These are phyloP conservation scores for Leccinum proliferum DNA, from an alignment of 1,284 basidiomycete genomes.

Conservation along the genomic window DNA sequence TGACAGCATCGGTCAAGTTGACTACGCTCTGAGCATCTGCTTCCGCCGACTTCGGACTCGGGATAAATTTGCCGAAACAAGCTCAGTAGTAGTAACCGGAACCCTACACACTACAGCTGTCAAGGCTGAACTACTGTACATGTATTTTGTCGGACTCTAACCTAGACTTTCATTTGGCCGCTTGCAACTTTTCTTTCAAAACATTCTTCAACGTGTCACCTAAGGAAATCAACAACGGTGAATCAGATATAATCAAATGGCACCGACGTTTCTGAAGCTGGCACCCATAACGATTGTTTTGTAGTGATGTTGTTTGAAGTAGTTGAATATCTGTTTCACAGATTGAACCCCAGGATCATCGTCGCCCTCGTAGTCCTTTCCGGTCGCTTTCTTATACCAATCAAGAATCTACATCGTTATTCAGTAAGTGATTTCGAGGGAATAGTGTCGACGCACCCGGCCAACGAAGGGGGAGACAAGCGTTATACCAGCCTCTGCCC, in stretches of 20 bases:
- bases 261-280: slow-evolving; percentile 89
- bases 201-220: slow-evolving; percentile 86
- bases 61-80: not conserved
- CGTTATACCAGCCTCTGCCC: slow-evolving; percentile 95
- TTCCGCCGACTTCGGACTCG: not conserved
- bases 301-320: slow-evolving; percentile 98
- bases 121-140: not conserved
- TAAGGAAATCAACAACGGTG: not conserved
- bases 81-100: not conserved
- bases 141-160: not conserved
- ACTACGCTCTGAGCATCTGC: not conserved
- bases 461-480: slow-evolving; percentile 99
- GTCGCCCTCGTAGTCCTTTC: slow-evolving; percentile 79
- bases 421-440: slow-evolving; percentile 1
- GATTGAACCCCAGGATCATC: slow-evolving; percentile 95
- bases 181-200: slow-evolving; percentile 72
- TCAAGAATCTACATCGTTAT: slow-evolving; percentile 68
- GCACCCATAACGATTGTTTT: slow-evolving; percentile 99
- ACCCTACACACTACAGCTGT: too few species aligned
- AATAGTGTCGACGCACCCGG: slow-evolving; percentile 53
- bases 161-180: slow-evolving; percentile 4
- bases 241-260: slow-evolving; percentile 1
- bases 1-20: slow-evolving; percentile 17
- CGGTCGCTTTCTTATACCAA: slow-evolving; percentile 91
- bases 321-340: slow-evolving; percentile 95